Base-by-base conservation (phyloP, 2,329 filamentous ascomycete genomes). In the Monosporascus ibericus region DNA sequence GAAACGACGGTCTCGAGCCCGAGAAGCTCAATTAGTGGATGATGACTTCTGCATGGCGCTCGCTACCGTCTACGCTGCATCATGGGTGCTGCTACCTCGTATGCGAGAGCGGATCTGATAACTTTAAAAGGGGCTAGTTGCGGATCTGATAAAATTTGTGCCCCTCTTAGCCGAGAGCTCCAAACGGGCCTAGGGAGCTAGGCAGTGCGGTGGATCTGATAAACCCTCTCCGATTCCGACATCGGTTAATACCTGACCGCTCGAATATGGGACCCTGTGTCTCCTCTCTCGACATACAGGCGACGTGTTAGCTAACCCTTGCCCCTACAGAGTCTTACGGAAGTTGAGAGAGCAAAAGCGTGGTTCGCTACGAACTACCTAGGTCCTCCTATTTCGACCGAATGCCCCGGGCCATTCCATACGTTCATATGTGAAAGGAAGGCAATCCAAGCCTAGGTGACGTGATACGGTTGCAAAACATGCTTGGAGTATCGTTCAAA, bases 21-120 rank as follows among this genome's bases (percentile, higher is more conserved):
- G 48, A 55, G 55, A 51, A 50, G 38, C 17, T 9, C 42, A 36
- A 22, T 44, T 50, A 37, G 48, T 38, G 34, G 25, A 36, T 34
- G 22, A 34, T 24, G 44, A 24, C 22, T 22, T 51, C 54, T 49
- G 49, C 50, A 48, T 50, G 48, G 37, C 46, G 51, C 47, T 56
- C 64, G 66, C 65, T 62, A 62, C 60, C 44, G 50, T 52, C 47
- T 14, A 24, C 5, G 24, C 24, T 24, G 24, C 25, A 15, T 14
- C 14, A 20, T n/a, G 40, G 24, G 15, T 30, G 11, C 11, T n/a
- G 42, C 15, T 11, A 25, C 24, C 24, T 27, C 17, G 20, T 9
- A 58, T 62, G 62, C 58, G 61, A 47, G 27, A 53, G 59, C 66
- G 65, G 68, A 70, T 69, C 68, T 61, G 67, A 70, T 69, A 70